phyloP scores from a whole-genome alignment of 306 rosid species.

The Quercus wislizeni region DNA sequence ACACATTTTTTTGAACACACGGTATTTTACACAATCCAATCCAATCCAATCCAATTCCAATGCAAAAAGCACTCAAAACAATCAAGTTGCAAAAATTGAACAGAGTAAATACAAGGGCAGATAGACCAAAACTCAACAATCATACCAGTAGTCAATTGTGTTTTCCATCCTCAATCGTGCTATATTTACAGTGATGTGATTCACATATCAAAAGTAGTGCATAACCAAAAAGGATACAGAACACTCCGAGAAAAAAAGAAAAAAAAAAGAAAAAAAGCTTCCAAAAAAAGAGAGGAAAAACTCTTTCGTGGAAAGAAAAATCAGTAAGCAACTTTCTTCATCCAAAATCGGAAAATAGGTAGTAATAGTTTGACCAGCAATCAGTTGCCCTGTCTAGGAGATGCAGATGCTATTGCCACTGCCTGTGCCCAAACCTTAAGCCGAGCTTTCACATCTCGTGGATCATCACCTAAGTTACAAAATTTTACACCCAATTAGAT shows the following conservation, averaged over 20 bases:
- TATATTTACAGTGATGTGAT: background rate
- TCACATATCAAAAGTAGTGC: conserved; percentile 26
- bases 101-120: background rate
- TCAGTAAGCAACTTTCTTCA: background rate
- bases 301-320: conserved; percentile 12
- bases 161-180: conserved; percentile 18
- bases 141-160: background rate
- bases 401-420: conserved; percentile 73
- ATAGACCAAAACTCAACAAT: background rate
- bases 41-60: background rate
- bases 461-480: conserved; percentile 64
- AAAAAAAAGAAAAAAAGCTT: background rate
- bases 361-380: background rate
- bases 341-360: background rate
- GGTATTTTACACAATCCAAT: background rate
- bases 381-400: conserved; percentile 39
- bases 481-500: background rate
- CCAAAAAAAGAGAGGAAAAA: background rate
- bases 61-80: background rate
- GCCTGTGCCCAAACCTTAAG: conserved; percentile 95
- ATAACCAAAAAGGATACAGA: conserved; percentile 10
- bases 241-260: background rate
- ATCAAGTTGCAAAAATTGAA: background rate
- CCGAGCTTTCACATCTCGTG: conserved; percentile 83
- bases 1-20: background rate